Conservation (phyloP, 23 red algal genomes). For the Gracilariopsis chorda region DNA sequence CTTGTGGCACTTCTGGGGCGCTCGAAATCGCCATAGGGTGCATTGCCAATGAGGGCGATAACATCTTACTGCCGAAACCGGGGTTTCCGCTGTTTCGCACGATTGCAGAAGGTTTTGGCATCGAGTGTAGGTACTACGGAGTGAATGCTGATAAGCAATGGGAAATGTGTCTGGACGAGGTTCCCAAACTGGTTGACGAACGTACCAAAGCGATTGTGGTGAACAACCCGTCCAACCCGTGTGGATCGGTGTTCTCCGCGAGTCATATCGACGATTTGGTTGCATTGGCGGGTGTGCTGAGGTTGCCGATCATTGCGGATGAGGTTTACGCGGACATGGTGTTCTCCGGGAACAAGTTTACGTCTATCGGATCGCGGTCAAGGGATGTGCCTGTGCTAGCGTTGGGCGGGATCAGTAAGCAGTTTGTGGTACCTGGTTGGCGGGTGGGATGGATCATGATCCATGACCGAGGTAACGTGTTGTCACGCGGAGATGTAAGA, state of each 20-base stretch:
- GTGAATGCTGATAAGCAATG: slow-evolving; percentile 65
- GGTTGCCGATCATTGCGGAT: slow-evolving; percentile 88
- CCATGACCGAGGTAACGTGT: slow-evolving; percentile 65
- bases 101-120: slow-evolving; percentile 70
- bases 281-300: slow-evolving; percentile 51
- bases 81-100: slow-evolving; percentile 96
- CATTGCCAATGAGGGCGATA: slow-evolving; percentile 91
- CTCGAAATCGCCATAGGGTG: slow-evolving; percentile 81
- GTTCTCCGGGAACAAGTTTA: slow-evolving; percentile 54
- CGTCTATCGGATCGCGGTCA: slow-evolving; percentile 43
- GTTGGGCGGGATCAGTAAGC: slow-evolving; percentile 86
- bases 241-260: slow-evolving; percentile 78
- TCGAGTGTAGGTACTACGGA: slow-evolving; percentile 70
- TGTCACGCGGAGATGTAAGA: slow-evolving; percentile 35
- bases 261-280: slow-evolving; percentile 72
- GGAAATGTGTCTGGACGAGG: slow-evolving; percentile 67
- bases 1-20: slow-evolving; percentile 86
- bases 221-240: slow-evolving; percentile 99
- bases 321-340: slow-evolving; percentile 98
- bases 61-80: slow-evolving; percentile 83
- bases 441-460: slow-evolving; percentile 90
- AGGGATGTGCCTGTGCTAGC: slow-evolving; percentile 81
- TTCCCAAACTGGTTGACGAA: slow-evolving; percentile 57
- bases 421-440: slow-evolving; percentile 95
- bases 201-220: slow-evolving; percentile 89